Evolutionary conservation across 73 alveolate species (phyloP).

Genomic region (Paramecium sonneborni): DNA sequence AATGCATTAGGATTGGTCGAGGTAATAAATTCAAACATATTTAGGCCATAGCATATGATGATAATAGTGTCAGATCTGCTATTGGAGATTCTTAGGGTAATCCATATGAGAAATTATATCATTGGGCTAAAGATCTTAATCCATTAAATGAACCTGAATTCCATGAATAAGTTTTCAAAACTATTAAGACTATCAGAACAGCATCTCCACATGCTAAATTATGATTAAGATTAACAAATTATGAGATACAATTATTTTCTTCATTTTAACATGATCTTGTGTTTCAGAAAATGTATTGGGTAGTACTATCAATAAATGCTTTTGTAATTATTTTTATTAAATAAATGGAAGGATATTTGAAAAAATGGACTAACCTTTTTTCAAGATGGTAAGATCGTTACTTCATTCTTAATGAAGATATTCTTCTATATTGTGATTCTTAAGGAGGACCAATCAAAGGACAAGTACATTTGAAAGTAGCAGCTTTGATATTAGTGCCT

Average conservation of each 20-base stretch:
- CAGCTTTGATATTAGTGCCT: slow-evolving; percentile 59
- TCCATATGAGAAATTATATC: slow-evolving; percentile 55
- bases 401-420: slow-evolving; percentile 66
- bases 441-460: slow-evolving; percentile 68
- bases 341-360: slow-evolving; percentile 73
- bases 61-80: slow-evolving; percentile 59
- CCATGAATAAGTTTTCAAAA: slow-evolving; percentile 47
- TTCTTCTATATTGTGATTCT: slow-evolving; percentile 63
- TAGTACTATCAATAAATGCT: background rate
- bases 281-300: background rate
- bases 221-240: slow-evolving; percentile 9
- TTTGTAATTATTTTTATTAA: background rate
- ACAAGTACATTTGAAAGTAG: slow-evolving; percentile 62
- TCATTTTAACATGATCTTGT: background rate
- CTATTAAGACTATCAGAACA: slow-evolving; percentile 55
- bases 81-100: slow-evolving; percentile 62
- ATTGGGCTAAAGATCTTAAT: slow-evolving; percentile 59
- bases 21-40: background rate
- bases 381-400: slow-evolving; percentile 75
- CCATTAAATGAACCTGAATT: slow-evolving; percentile 58
- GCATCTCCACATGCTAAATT: slow-evolving; percentile 26
- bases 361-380: slow-evolving; percentile 67
- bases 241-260: background rate
- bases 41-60: slow-evolving; percentile 51
- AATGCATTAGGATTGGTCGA: slow-evolving; percentile 65